These are phyloP conservation scores for Helotiales sp. DNA, from an alignment of 2,329 filamentous ascomycete species.

Conservation along the genomic window DNA sequence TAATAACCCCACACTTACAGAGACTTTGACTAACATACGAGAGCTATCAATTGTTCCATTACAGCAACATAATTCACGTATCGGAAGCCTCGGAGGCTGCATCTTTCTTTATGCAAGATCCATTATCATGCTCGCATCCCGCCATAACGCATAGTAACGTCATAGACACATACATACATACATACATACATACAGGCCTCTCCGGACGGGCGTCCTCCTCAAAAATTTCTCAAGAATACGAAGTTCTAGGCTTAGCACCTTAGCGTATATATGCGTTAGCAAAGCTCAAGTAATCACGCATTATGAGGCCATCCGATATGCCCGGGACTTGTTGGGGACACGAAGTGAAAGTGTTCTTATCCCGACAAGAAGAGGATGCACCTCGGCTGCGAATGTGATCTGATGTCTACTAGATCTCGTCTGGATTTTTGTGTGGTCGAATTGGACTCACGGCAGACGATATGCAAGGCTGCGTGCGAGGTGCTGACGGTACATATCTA, in stretches of 20 bases:
- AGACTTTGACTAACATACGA: not conserved
- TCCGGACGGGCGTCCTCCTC: not conserved
- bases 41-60: not conserved
- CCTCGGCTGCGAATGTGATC: not conserved
- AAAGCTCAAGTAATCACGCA: not conserved
- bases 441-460: not conserved
- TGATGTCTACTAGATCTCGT: not conserved
- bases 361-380: not conserved
- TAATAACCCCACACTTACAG: not conserved
- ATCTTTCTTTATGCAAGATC: not conserved
- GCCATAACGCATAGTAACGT: not conserved
- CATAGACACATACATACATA: too few relatives aligned
- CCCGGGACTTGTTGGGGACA: not conserved
- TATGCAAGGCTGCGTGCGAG: slow-evolving; percentile 1
- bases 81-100: not conserved
- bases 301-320: not conserved
- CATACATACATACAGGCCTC: not conserved
- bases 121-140: not conserved
- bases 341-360: not conserved
- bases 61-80: not conserved
- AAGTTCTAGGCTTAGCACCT: not conserved
- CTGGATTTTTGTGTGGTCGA: not conserved
- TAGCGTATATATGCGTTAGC: not conserved
- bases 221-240: not conserved
- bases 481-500: not conserved